Conservation (phyloP, 2,329 filamentous ascomycete species). For the Epichloe bromicola region DNA sequence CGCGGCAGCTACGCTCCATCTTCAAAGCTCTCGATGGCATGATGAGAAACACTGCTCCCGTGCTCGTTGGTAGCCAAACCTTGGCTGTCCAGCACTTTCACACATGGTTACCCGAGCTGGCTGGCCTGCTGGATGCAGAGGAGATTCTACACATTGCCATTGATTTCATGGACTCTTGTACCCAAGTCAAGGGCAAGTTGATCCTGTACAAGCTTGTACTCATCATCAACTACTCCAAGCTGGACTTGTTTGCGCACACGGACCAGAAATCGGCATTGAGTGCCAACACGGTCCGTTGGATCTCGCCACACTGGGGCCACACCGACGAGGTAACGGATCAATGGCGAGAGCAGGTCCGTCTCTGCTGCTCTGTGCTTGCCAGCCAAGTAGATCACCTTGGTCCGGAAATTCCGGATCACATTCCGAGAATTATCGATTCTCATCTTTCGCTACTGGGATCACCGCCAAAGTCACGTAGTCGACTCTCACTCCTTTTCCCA, state of each 20-base stretch:
- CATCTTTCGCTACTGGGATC: slow-evolving; percentile 61
- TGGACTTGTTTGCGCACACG: slow-evolving; percentile 68
- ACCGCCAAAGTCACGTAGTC: slow-evolving; percentile 40
- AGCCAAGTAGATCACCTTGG: slow-evolving; percentile 70
- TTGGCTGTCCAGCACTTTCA: slow-evolving; percentile 93
- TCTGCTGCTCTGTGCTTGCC: slow-evolving; percentile 86
- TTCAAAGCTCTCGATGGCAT: slow-evolving; percentile 83
- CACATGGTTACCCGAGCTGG: slow-evolving; percentile 88
- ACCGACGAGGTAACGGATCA: slow-evolving; percentile 62
- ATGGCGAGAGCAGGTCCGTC: slow-evolving; percentile 82
- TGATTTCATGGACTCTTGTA: slow-evolving; percentile 87
- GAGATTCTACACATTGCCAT: slow-evolving; percentile 87
- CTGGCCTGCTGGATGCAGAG: slow-evolving; percentile 59
- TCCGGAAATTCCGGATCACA: slow-evolving; percentile 73
- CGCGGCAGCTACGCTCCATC: slow-evolving; percentile 68
- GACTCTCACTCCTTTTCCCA: slow-evolving; percentile 81
- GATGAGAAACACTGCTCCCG: slow-evolving; percentile 77
- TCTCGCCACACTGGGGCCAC: slow-evolving; percentile 85
- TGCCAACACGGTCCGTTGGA: slow-evolving; percentile 77
- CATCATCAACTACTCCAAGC: slow-evolving; percentile 78
- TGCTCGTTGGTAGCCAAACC: slow-evolving; percentile 87
- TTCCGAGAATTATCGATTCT: slow-evolving; percentile 82
- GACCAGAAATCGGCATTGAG: slow-evolving; percentile 64
- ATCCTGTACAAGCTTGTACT: slow-evolving; percentile 84
- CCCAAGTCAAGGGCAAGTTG: slow-evolving; percentile 76